A percentile compares a stretch with the other conserved stretches of the same genome.
Evolutionary conservation across 108 stramenopile genomes (phyloP).

Genomic region (Discostella pseudostelligera): DNA sequence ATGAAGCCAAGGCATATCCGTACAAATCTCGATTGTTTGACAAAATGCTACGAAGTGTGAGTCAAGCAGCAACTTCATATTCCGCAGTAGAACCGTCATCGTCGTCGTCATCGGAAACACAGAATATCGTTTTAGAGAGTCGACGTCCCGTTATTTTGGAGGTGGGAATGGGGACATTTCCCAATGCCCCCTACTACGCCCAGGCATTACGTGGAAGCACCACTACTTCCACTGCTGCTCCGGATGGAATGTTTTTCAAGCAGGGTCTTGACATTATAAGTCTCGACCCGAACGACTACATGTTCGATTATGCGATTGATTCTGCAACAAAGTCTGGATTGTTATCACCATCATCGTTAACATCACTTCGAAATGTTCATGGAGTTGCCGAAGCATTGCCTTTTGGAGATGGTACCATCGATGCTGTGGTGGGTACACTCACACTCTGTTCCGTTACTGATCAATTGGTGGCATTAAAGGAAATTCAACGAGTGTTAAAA

Average conservation of each 20-base stretch:
- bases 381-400: constrained; percentile 57
- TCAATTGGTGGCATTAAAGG: constrained; percentile 52
- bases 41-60: constrained; percentile 12
- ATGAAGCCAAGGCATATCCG: constrained; percentile 44
- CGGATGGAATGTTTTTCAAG: neutral
- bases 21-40: constrained; percentile 48
- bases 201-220: constrained; percentile 10
- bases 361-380: constrained; percentile 39
- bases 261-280: constrained; percentile 50
- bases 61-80: neutral
- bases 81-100: neutral
- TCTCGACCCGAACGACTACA: constrained; percentile 55
- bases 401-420: constrained; percentile 40
- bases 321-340: constrained; percentile 35
- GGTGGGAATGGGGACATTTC: constrained; percentile 59
- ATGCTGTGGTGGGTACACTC: constrained; percentile 50
- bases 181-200: constrained; percentile 56
- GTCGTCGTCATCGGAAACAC: neutral
- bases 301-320: constrained; percentile 49
- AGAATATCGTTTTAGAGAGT: neutral
- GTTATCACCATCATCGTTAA: neutral
- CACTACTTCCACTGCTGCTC: neutral
- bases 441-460: constrained; percentile 63
- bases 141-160: constrained; percentile 46
- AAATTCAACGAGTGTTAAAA: constrained; percentile 67